Conservation (phyloP, 2,329 filamentous ascomycete genomes). For the Macroventuria anomochaeta region DNA sequence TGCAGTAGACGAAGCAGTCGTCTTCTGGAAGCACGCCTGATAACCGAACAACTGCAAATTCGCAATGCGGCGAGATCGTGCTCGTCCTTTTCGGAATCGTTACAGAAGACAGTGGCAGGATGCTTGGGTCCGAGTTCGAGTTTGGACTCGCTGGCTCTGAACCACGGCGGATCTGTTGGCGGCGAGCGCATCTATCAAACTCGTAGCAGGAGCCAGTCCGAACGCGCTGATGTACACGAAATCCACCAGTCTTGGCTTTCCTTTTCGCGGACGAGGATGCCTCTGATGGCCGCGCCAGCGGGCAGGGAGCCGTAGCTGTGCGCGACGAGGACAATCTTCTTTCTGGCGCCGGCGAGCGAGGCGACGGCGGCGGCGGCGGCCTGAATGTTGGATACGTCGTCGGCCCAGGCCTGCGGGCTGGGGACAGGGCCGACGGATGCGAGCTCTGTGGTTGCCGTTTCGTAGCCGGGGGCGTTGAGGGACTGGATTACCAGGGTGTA, state of each 20-base stretch:
- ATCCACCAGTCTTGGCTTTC: too few species aligned
- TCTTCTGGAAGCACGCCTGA: slow-evolving; percentile 3
- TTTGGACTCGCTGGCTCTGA: not conserved
- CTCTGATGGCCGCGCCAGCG: not conserved
- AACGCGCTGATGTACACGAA: not conserved
- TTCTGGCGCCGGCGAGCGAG: not conserved
- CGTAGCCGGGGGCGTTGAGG: not conserved
- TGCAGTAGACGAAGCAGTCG: too few species aligned
- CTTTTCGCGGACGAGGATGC: too few species aligned
- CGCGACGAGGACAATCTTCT: not conserved
- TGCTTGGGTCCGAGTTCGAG: not conserved
- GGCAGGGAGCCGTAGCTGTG: slow-evolving; percentile 7
- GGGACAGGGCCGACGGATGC: not conserved
- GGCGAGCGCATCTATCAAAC: slow-evolving; percentile 1
- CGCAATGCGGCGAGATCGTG: not conserved
- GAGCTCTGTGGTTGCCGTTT: not conserved
- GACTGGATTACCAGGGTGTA: not conserved
- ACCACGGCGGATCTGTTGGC: slow-evolving; percentile 1
- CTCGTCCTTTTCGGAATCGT: too few species aligned
- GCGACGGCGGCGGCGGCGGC: accelerated
- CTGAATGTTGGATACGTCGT: not conserved
- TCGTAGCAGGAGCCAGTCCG: too few species aligned
- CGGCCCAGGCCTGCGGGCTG: not conserved
- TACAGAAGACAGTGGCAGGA: not conserved
- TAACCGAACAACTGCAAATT: not conserved